Base-by-base conservation (phyloP, 2,329 filamentous ascomycete species). In the Cadophora sp. region DNA sequence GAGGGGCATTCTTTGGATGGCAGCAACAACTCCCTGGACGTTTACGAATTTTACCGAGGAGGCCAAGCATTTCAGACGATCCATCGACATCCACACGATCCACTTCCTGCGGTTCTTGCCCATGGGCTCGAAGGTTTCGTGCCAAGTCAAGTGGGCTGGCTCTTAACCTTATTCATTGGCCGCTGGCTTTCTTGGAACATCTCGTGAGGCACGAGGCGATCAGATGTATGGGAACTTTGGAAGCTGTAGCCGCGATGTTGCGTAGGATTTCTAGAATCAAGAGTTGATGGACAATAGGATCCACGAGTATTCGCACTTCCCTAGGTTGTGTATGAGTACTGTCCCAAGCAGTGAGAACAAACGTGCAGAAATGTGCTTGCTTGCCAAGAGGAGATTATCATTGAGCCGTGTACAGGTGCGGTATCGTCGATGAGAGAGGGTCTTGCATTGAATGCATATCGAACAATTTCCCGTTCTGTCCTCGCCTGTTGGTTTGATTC, bases 221-320 rank as follows among this genome's bases (percentile, higher is more conserved):
- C 33, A 24, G 33, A 58, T 18, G 55, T 30, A 18, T 58, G 55
- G 20, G 55, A 30, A 30, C 6, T 30, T 6, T 4, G 27, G 27
- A 41, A 58, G 55, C 16, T 53, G 20, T 2, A 43, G 36, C 55
- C 55, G 33, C 55, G 55, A 58, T 55, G 53, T 13, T 55, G 27
- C 22, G 24, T 30, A 14, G 11, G 2, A 9, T 30, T 20, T 6
- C 22, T 11, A 36, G 53, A 56, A 56, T 56, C 53, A 56, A 56
- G 53, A 39, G 30, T 39, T 56, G 53, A 56, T 56, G 33, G 53
- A 18, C 53, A n/a, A 56, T 39, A 56, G 53, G 53, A 56, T 55
- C 51, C 8, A 8, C 51, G 27, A 36, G 4, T 39, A 20, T 11
- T 56, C 33, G 53, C 33, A 56, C 41, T n/a, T n/a, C 43, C 11